Conservation (phyloP, 768 basidiomycete genomes). For the Mycena belliarum region DNA sequence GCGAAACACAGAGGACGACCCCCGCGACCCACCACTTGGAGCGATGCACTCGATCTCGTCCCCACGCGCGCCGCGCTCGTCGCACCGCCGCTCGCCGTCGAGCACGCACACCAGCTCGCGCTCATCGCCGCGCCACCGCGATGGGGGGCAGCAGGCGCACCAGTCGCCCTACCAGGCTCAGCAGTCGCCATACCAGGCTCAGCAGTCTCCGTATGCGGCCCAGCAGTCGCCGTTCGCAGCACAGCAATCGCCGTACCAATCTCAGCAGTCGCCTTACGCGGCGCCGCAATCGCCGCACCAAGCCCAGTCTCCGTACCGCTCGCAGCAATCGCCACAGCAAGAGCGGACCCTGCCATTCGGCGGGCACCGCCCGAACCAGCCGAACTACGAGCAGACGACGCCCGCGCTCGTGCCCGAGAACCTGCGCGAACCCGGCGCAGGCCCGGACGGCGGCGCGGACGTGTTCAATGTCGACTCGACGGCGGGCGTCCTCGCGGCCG, state of each 20-base stretch:
- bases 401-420: slow-evolving; percentile 8
- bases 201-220: neutral
- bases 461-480: slow-evolving; percentile 13
- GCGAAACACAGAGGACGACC: no score
- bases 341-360: slow-evolving; percentile 9
- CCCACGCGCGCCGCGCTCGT: slow-evolving; percentile 13
- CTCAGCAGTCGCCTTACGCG: no score
- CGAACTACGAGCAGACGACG: slow-evolving; percentile 8
- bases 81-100: slow-evolving; percentile 13
- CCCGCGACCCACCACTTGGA: neutral
- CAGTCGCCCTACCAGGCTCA: neutral
- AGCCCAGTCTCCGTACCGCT: no score
- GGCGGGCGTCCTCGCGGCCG: slow-evolving; percentile 5
- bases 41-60: slow-evolving; percentile 10
- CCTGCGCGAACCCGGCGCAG: no score
- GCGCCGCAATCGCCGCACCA: no score
- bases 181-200: neutral
- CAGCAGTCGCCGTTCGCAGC: neutral
- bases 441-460: no score
- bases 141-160: no score
- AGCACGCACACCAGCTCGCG: slow-evolving; percentile 8
- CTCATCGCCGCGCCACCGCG: slow-evolving; percentile 12
- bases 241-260: no score
- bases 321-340: no score
- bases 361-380: slow-evolving; percentile 1